A percentile compares a stretch with the other conserved stretches of the same genome.
Evolutionary conservation across 139 green algal species (phyloP).

Genomic region (Auxenochlorella pyrenoidosa): DNA sequence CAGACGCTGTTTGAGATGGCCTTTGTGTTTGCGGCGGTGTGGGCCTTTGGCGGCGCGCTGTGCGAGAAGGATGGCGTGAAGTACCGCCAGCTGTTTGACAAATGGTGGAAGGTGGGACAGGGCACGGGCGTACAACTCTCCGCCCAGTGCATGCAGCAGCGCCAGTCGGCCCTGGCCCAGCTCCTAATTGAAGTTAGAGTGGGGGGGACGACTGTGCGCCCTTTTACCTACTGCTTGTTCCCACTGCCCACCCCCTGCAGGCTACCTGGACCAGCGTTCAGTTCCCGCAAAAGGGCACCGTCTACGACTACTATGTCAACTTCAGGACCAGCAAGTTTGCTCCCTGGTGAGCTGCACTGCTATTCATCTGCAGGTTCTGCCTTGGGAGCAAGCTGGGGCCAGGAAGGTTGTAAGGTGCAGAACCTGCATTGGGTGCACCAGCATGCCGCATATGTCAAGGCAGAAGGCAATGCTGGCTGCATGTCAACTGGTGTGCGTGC

Average conservation of each 20-base stretch:
- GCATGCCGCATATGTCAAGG: no score
- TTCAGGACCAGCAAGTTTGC: constrained; percentile 87
- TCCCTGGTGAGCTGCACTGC: constrained; percentile 67
- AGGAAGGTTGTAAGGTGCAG: no score
- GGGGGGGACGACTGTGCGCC: no score
- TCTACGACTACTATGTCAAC: constrained; percentile 93
- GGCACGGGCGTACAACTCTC: no score
- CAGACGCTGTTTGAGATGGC: constrained; percentile 85
- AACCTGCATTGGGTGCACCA: no score
- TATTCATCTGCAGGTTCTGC: not conserved
- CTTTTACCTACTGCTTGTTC: no score
- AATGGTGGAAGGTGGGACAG: constrained; percentile 88
- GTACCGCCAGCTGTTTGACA: constrained; percentile 88
- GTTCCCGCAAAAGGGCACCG: constrained; percentile 85
- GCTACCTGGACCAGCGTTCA: constrained; percentile 82
- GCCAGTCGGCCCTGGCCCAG: no score
- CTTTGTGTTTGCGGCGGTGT: constrained; percentile 92
- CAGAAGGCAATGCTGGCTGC: no score
- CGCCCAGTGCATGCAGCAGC: no score
- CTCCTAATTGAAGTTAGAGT: no score
- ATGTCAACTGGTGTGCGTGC: no score
- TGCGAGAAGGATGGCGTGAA: constrained; percentile 92
- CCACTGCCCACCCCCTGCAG: not conserved
- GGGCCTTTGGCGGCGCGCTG: constrained; percentile 83
- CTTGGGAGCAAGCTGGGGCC: no score